A percentile compares a stretch with the other conserved stretches of the same genome.
Evolutionary conservation across 2,329 filamentous ascomycete genomes (phyloP).

Genomic region (Epicoccum sorghinum): DNA sequence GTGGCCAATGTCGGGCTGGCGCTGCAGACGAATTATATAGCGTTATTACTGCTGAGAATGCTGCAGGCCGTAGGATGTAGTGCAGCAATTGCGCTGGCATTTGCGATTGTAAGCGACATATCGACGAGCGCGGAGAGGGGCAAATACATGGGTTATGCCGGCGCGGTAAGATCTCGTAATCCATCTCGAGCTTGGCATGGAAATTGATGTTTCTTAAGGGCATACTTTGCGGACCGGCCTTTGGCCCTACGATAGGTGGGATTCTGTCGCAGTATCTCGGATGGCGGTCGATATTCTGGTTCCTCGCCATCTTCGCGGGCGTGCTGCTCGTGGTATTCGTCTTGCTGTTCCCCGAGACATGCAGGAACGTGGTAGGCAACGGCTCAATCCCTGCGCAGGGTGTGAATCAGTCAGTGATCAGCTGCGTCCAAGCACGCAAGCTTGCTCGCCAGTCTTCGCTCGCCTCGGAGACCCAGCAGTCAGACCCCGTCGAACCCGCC

Average conservation of each 20-base stretch:
- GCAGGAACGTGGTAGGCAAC: constrained; percentile 52
- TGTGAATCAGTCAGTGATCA: constrained; percentile 38
- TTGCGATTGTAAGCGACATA: constrained; percentile 75
- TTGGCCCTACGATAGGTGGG: constrained; percentile 46
- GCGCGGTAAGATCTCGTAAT: constrained; percentile 42
- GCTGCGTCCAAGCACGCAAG: constrained; percentile 37
- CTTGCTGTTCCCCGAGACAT: constrained; percentile 53
- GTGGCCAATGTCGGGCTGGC: constrained; percentile 46
- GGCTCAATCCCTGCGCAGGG: constrained; percentile 43
- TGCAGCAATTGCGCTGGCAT: constrained; percentile 62
- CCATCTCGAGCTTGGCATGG: too few species aligned
- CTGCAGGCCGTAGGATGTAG: constrained; percentile 50
- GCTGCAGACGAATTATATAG: constrained; percentile 45
- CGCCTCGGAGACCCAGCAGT: background rate
- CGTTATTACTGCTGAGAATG: constrained; percentile 44
- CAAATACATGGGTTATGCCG: constrained; percentile 72
- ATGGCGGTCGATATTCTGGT: constrained; percentile 51
- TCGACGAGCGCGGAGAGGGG: constrained; percentile 73
- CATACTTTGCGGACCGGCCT: constrained; percentile 43
- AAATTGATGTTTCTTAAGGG: constrained; percentile 27
- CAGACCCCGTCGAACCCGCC: background rate
- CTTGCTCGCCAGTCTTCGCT: constrained; percentile 13
- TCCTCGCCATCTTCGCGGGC: constrained; percentile 50
- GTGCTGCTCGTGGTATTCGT: constrained; percentile 43
- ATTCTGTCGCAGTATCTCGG: constrained; percentile 40